phyloP scores from a whole-genome alignment of 2,329 filamentous ascomycete genomes.

The Sphaerulina musiva region DNA sequence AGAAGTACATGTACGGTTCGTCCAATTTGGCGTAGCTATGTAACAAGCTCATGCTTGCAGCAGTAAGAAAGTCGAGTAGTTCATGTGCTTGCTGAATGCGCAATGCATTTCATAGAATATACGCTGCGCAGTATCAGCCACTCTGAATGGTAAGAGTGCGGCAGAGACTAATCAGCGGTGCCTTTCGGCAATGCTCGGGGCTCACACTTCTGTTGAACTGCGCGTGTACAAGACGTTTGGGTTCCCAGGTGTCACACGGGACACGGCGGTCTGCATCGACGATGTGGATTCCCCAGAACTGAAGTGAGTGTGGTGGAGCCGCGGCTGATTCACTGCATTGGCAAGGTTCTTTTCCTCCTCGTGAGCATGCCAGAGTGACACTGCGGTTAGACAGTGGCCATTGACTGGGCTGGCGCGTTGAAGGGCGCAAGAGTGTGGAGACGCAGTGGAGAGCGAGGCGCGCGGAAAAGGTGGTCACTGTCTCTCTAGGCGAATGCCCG shows the following conservation, averaged over 20 bases:
- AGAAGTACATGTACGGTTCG: no score
- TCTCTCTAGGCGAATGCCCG: background rate
- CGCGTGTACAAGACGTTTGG: background rate
- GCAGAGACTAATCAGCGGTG: background rate
- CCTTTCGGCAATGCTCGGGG: slow-evolving; percentile 3
- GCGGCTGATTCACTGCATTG: slow-evolving; percentile 9
- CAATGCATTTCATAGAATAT: background rate
- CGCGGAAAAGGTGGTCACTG: background rate
- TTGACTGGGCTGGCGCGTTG: background rate
- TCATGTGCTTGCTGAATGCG: background rate
- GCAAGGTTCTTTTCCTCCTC: background rate
- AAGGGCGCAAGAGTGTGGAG: no score
- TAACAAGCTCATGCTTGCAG: no score
- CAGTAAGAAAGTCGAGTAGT: background rate
- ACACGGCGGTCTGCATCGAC: slow-evolving; percentile 4
- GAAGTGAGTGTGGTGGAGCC: background rate
- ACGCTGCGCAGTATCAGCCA: background rate
- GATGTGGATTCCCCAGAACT: slow-evolving; percentile 1
- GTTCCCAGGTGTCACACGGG: background rate
- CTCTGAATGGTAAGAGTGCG: background rate
- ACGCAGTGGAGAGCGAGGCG: background rate
- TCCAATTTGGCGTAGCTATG: no score
- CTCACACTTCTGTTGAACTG: background rate
- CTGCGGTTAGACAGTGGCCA: background rate
- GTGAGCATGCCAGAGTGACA: background rate